Evolutionary conservation across 257 asterid species (phyloP).

Genomic region (Rehmannia glutinosa): DNA sequence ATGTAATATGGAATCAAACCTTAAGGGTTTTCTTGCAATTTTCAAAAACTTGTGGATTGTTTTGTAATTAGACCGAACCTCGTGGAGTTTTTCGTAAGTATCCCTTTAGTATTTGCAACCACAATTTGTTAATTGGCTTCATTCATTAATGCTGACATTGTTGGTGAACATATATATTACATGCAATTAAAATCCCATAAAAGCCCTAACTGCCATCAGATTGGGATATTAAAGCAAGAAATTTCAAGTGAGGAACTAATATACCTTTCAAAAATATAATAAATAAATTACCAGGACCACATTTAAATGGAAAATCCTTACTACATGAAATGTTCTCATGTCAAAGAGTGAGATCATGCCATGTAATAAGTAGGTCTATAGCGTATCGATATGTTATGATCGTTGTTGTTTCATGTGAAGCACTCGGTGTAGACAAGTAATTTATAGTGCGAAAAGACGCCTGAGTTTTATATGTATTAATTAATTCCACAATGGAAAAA

Average conservation of each 20-base stretch:
- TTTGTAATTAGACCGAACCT: no score
- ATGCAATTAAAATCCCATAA: constrained; percentile 33
- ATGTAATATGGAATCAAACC: no score
- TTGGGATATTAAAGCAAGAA: constrained; percentile 21
- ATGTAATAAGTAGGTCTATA: not conserved
- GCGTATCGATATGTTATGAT: not conserved
- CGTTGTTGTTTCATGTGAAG: not conserved
- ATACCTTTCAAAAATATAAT: no score
- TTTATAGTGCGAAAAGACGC: not conserved
- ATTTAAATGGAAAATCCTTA: not conserved
- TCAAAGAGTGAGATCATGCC: not conserved
- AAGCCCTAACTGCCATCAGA: constrained; percentile 42
- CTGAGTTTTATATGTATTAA: no score
- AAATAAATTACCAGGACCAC: no score
- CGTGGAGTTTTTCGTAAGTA: no score
- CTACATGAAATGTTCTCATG: not conserved
- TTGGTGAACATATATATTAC: constrained; percentile 31
- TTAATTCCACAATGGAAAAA: not conserved
- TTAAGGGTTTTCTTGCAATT: no score
- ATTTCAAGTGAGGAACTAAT: constrained; percentile 2
- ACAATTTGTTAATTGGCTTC: constrained; percentile 21
- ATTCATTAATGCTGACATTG: constrained; percentile 51
- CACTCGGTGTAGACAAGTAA: not conserved
- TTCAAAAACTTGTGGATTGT: no score
- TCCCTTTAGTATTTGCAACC: constrained; percentile 26